Percentiles rank a stretch among this genome's conserved stretches.
phyloP scores from a whole-genome alignment of 306 rosid species.

The Ochetophila trinervis region DNA sequence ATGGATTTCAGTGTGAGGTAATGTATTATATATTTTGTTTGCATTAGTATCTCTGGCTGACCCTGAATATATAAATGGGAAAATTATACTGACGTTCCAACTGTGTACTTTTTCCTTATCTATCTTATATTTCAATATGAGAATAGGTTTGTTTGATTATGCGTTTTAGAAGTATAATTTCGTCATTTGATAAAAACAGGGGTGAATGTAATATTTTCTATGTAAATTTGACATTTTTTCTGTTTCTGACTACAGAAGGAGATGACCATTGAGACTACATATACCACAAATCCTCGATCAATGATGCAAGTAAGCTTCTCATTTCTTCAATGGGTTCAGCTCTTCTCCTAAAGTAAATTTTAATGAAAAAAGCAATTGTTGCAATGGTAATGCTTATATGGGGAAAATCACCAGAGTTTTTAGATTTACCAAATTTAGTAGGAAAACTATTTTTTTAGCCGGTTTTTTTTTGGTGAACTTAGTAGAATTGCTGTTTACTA shows the following conservation, averaged over 20 bases:
- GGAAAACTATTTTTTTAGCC: background rate
- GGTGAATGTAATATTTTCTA: no score
- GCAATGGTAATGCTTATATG: background rate
- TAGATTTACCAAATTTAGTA: background rate
- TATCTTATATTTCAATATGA: no score
- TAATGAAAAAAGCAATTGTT: background rate
- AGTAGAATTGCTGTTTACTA: background rate
- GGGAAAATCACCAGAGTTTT: background rate
- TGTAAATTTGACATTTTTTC: conserved; percentile 13
- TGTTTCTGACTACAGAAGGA: conserved; percentile 63
- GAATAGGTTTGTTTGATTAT: no score
- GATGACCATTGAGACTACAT: conserved; percentile 75
- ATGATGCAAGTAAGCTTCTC: conserved; percentile 90
- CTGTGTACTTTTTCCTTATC: no score
- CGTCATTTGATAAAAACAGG: no score
- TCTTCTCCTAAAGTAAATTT: background rate
- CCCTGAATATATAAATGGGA: conserved; percentile 2
- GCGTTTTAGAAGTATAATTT: no score
- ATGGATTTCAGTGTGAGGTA: conserved; percentile 86
- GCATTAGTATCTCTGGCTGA: conserved; percentile 1
- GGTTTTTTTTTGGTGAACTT: no score
- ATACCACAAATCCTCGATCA: conserved; percentile 74
- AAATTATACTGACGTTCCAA: no score
- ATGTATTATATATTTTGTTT: conserved; percentile 15
- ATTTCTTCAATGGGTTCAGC: background rate